phyloP scores from a whole-genome alignment of 345 rosid species.

The Brassica incana region DNA sequence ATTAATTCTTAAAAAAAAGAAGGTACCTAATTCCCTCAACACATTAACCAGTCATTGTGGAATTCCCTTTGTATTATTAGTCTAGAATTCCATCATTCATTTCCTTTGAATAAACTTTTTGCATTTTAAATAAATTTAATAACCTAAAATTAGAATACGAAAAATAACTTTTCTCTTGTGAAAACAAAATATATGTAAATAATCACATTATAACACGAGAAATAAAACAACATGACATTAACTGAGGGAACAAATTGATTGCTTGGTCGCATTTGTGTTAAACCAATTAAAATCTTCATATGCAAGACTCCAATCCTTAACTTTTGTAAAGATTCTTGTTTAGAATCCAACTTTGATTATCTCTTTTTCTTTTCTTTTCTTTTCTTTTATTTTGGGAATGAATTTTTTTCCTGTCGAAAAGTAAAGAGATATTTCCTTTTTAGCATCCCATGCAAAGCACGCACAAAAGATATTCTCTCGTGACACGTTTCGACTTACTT shows the following conservation, averaged over 20 bases:
- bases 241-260: neutral
- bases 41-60: conserved; percentile 37
- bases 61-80: conserved; percentile 32
- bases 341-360: conserved; percentile 36
- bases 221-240: neutral
- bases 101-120: conserved; percentile 5
- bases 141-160: neutral
- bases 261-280: conserved; percentile 35
- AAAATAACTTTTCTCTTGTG: neutral
- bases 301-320: conserved; percentile 46
- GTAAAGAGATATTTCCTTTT: conserved; percentile 36
- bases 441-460: conserved; percentile 46
- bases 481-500: conserved; percentile 43
- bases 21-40: conserved; percentile 41
- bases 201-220: neutral
- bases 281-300: conserved; percentile 41
- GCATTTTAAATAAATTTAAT: neutral
- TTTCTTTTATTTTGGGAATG: conserved; percentile 30
- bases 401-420: conserved; percentile 23
- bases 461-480: conserved; percentile 39
- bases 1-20: conserved; percentile 21
- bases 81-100: conserved; percentile 3
- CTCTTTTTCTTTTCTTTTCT: conserved; percentile 33
- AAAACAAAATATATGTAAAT: neutral
- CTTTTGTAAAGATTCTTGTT: conserved; percentile 36